These are phyloP conservation scores for Pharnaceum exiguum DNA, from an alignment of 148 eudicot species.

Conservation along the genomic window DNA sequence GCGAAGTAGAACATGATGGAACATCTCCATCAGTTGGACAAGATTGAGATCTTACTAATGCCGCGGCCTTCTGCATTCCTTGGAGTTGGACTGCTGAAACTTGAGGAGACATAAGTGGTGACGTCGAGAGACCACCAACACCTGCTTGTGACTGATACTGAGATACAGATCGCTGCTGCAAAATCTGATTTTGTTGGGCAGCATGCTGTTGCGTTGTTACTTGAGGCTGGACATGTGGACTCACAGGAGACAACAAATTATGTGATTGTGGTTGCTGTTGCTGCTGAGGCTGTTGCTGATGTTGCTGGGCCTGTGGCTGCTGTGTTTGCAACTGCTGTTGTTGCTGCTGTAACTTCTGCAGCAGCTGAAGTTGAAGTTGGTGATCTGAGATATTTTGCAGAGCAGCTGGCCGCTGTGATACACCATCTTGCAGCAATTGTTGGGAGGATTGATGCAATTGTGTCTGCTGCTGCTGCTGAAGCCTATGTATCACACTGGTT, in stretches of 20 bases:
- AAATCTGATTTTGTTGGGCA: conserved; percentile 44
- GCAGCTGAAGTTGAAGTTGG: conserved; percentile 62
- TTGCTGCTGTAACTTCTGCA: conserved; percentile 58
- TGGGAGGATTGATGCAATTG: conserved; percentile 43
- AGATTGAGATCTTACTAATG: conserved; percentile 39
- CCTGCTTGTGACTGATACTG: conserved; percentile 42
- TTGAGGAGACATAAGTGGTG: conserved; percentile 46
- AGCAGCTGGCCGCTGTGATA: conserved; percentile 45
- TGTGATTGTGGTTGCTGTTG: conserved; percentile 54
- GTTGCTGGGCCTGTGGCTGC: conserved; percentile 31
- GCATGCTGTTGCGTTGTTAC: conserved; percentile 27
- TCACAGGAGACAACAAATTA: conserved; percentile 30
- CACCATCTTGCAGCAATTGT: conserved; percentile 47
- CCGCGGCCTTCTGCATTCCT: conserved; percentile 46
- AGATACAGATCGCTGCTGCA: conserved; percentile 42
- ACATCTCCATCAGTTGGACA: conserved; percentile 60
- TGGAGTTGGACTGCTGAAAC: conserved; percentile 48
- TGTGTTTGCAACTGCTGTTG: conserved; percentile 38
- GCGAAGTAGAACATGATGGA: conserved; percentile 91
- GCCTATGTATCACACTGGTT: conserved; percentile 32
- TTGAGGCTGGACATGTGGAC: conserved; percentile 31
- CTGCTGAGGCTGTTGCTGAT: conserved; percentile 28
- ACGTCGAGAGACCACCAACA: conserved; percentile 38
- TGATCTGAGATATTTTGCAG: conserved; percentile 64
- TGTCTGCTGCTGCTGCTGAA: conserved; percentile 51